Base-by-base conservation (phyloP, 2,329 filamentous ascomycete genomes). In the Septoria linicola region DNA sequence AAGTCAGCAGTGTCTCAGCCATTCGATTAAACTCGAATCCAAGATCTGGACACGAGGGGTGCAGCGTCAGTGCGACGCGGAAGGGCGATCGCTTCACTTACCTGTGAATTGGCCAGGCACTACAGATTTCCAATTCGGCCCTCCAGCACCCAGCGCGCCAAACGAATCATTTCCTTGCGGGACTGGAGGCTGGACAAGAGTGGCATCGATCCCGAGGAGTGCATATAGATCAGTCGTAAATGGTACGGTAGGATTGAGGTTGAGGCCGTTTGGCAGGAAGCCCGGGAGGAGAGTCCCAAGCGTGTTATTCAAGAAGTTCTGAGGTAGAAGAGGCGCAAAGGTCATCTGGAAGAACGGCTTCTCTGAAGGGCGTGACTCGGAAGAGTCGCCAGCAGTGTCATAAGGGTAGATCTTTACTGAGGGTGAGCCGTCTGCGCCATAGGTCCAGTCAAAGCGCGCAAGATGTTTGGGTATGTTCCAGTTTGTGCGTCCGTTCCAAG, bases 401-500 rank as follows among this genome's bases (percentile, higher is more conserved):
- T 47, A 55, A 13, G 58, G 58, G 34, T 53, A 59, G 40, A 59
- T 45, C 27, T 54, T 53, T 41, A 59, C 59, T 13, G 46, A 50
- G 11, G 54, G 49, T 34, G 45, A 43, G 19, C 54, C 53, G 16
- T 49, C 49, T 23, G 39, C 35, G 4, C 35, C 19, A 31, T 51
- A 53, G 21, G 51, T 57, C 54, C 54, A 61, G 31, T 58, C 52
- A 53, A 61, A 59, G 32, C 54, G 49, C 6, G 57, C 59, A 30
- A 61, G 49, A 23, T 59, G 59, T 34, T 59, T 59, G 13, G 59
- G 59, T 16, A 59, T 55, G 51, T 61, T 61, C 59, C 59, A 61
- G 34, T 54, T 30, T 42, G 11, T 25, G 41, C 21, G 17, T 6
- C 36, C 55, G 13, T 47, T 61, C 42, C 48, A 61, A 3, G 39